Percentiles rank a stretch among this genome's conserved stretches.
These are phyloP conservation scores for Rubia peregrina DNA, from an alignment of 305 asterid species.

Conservation along the genomic window DNA sequence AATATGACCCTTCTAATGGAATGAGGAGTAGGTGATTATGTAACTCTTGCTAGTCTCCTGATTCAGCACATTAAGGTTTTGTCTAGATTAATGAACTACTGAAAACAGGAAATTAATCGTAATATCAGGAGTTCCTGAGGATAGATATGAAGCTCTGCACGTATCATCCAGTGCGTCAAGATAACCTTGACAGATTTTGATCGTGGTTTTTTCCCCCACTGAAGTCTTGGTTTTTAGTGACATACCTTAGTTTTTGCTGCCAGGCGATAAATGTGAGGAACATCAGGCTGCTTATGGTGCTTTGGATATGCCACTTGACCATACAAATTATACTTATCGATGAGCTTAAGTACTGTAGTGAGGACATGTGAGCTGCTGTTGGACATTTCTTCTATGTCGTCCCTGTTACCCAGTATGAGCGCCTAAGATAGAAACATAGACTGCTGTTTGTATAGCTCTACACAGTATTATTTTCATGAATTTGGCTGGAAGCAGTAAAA, in stretches of 20 bases:
- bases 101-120: not conserved
- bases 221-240: slow-evolving; percentile 7
- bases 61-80: not conserved
- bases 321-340: slow-evolving; percentile 55
- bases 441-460: slow-evolving; percentile 11
- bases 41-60: not conserved
- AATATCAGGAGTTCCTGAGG: not conserved
- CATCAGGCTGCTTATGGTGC: slow-evolving; percentile 60
- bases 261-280: slow-evolving; percentile 60
- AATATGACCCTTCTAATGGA: not conserved
- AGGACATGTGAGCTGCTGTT: slow-evolving; percentile 54
- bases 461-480: slow-evolving; percentile 15
- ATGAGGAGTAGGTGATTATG: not conserved
- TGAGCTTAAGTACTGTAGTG: slow-evolving; percentile 50
- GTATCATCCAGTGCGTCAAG: too few species aligned
- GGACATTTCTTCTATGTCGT: slow-evolving; percentile 55
- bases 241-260: slow-evolving; percentile 66
- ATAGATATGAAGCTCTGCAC: not conserved
- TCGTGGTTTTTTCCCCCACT: not conserved
- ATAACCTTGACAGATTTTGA: too few species aligned
- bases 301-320: slow-evolving; percentile 68
- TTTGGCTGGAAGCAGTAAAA: slow-evolving; percentile 9
- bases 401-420: slow-evolving; percentile 62
- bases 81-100: not conserved
- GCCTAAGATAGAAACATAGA: slow-evolving; percentile 31